Conservation (phyloP, 2,329 filamentous ascomycete genomes). For the Colletotrichum tofieldiae region DNA sequence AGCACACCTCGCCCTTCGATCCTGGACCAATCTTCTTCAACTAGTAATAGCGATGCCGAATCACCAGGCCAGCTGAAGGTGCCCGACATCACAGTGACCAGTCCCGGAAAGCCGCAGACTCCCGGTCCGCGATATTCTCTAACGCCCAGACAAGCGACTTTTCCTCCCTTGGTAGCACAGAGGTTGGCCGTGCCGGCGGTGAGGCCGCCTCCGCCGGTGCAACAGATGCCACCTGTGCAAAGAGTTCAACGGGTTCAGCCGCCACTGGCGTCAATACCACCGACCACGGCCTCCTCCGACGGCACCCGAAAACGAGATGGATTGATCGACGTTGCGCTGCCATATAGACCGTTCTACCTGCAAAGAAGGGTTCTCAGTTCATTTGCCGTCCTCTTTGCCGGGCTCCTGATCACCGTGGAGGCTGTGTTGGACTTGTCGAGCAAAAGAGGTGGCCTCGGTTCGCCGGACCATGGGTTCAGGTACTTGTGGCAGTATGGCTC, state of each 20-base stretch:
- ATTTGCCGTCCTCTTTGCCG: constrained; percentile 51
- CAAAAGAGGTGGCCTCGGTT: constrained; percentile 50
- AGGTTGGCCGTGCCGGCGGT: constrained; percentile 21
- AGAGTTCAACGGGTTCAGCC: constrained; percentile 12
- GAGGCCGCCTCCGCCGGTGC: constrained; percentile 8
- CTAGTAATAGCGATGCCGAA: not conserved
- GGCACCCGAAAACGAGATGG: constrained; percentile 35
- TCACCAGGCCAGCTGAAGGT: constrained; percentile 1
- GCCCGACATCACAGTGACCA: constrained; percentile 34
- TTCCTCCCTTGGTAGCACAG: not conserved
- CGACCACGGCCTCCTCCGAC: constrained; percentile 2
- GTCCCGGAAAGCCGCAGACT: constrained; percentile 18
- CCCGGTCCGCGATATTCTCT: constrained; percentile 27
- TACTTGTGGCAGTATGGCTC: constrained; percentile 58
- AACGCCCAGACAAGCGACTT: constrained; percentile 18
- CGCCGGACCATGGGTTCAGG: constrained; percentile 47
- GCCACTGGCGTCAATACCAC: not conserved
- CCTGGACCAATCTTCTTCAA: not conserved
- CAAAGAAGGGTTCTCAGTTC: constrained; percentile 50
- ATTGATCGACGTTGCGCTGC: constrained; percentile 49
- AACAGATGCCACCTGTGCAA: not conserved
- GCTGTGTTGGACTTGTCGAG: constrained; percentile 51
- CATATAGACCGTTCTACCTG: constrained; percentile 56
- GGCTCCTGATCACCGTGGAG: constrained; percentile 51
- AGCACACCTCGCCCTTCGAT: constrained; percentile 38